Conservation (phyloP, 2,329 filamentous ascomycete genomes). For the Hypoxylon sp. region DNA sequence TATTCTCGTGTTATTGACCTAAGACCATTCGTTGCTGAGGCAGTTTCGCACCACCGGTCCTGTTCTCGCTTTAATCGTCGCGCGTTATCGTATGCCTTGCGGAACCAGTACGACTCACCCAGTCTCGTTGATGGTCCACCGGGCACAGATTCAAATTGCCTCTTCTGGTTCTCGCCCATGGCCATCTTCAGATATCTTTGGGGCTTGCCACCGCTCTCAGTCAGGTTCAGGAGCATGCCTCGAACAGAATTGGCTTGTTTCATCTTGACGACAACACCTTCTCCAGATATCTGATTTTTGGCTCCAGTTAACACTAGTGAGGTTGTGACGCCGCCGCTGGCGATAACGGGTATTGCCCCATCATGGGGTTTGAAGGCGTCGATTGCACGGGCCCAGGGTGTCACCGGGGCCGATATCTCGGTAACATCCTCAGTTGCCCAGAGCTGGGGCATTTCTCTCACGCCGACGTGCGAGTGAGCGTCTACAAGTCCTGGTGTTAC, state of each 20-base stretch:
- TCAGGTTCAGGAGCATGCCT: constrained; percentile 40
- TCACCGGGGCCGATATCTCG: constrained; percentile 43
- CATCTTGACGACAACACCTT: constrained; percentile 48
- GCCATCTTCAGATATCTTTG: constrained; percentile 46
- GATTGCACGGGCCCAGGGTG: constrained; percentile 44
- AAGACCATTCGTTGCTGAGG: constrained; percentile 20
- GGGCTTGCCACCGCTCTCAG: constrained; percentile 35
- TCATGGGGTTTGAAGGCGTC: constrained; percentile 47
- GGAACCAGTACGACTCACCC: constrained; percentile 44
- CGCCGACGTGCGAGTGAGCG: constrained; percentile 44
- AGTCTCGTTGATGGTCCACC: constrained; percentile 38
- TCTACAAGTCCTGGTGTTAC: constrained; percentile 48
- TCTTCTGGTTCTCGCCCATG: constrained; percentile 45
- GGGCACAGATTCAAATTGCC: constrained; percentile 35
- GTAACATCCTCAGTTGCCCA: constrained; percentile 47
- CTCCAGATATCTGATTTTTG: constrained; percentile 47
- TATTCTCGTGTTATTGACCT: constrained; percentile 29
- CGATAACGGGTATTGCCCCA: constrained; percentile 44
- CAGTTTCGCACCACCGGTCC: constrained; percentile 38
- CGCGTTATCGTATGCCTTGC: constrained; percentile 45
- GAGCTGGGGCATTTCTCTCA: constrained; percentile 38
- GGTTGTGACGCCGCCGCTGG: constrained; percentile 46
- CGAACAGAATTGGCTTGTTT: constrained; percentile 31
- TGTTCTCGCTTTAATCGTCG: constrained; percentile 33
- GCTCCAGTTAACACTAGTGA: constrained; percentile 46